Evolutionary conservation across 176 grass and related monocot genomes (phyloP), one percentile per base, ranked within the genome.

Genomic region (Saccharum officinarum): DNA sequence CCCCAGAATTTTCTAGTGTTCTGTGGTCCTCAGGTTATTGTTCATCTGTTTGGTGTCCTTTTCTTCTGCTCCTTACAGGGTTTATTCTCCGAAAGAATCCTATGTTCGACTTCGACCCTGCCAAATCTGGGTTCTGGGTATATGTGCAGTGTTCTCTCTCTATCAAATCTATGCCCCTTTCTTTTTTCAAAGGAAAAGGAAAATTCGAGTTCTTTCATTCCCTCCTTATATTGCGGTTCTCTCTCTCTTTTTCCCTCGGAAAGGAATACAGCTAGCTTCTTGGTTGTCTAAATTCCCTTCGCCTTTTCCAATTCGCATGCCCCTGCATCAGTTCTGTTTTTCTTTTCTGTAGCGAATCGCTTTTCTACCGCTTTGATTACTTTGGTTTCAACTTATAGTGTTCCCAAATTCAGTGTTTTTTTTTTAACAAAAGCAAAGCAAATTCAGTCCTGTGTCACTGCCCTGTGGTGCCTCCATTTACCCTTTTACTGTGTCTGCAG

Each of bases 21-120:
- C 22, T 69, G 84, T 87, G 80, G 84, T 84, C 84, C 89, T 90
- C 84, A 79, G 67, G 79, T 69, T 69, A 7, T 41, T 36, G 28
- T 23, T 30, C 45, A 61, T 83, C 67, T 75, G 46, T 63, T 71
- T 67, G 66, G 77, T 73, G 72, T 85, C 86, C 26, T 78, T 68
- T 76, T 84, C 6, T 45, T 86, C 70, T 70, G 16, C 39, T 13
- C 1, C 16, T 10, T 16, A 2, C 20, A 38, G 12, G 5, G 49
- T 55, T 79, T 47, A 71, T 62, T 37, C 16, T 0, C 7, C 12
- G 55, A 86, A 67, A 25, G 10, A 78, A 20, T 65, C 68, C 34
- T 42, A 17, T 71, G 61, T 45, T 72, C 12, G 25, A 26, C 57
- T 54, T 59, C 57, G 23, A 37, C 55, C 37, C 20, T 65, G 45